Conservation (phyloP, 2,329 filamentous ascomycete species). For the Xylaria digitata region DNA sequence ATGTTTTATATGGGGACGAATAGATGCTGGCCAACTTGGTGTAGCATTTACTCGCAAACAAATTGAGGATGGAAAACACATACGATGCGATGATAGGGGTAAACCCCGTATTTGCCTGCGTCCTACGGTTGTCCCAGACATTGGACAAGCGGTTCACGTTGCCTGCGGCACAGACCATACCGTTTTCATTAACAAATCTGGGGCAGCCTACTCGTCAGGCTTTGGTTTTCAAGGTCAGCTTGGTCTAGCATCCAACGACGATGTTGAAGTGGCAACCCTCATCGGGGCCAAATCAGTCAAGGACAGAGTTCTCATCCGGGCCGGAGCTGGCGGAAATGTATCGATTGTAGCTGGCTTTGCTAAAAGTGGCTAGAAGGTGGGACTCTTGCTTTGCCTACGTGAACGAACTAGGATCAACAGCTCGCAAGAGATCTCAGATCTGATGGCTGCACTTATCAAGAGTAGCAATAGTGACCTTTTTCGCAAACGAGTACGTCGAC, state of each 20-base stretch:
- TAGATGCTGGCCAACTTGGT: conserved; percentile 56
- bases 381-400: too few relatives aligned
- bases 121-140: conserved; percentile 65
- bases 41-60: conserved; percentile 60
- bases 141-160: conserved; percentile 60
- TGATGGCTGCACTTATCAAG: too few relatives aligned
- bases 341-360: too few relatives aligned
- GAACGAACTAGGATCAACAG: too few relatives aligned
- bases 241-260: neutral
- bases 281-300: neutral
- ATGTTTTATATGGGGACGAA: conserved; percentile 51
- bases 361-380: too few relatives aligned
- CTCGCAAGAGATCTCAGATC: too few relatives aligned
- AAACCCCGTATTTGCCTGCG: conserved; percentile 70
- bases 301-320: neutral
- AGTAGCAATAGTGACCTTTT: too few relatives aligned
- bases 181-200: neutral
- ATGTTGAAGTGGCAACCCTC: neutral
- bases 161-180: conserved; percentile 71
- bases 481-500: too few relatives aligned
- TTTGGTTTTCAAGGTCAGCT: neutral
- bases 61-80: conserved; percentile 58
- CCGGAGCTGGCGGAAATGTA: too few relatives aligned
- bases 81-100: conserved; percentile 66
- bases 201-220: neutral